Evolutionary conservation across 1,284 basidiomycete species (phyloP), one percentile per base, ranked within the genome.

Genomic region (Naganishia sp.): DNA sequence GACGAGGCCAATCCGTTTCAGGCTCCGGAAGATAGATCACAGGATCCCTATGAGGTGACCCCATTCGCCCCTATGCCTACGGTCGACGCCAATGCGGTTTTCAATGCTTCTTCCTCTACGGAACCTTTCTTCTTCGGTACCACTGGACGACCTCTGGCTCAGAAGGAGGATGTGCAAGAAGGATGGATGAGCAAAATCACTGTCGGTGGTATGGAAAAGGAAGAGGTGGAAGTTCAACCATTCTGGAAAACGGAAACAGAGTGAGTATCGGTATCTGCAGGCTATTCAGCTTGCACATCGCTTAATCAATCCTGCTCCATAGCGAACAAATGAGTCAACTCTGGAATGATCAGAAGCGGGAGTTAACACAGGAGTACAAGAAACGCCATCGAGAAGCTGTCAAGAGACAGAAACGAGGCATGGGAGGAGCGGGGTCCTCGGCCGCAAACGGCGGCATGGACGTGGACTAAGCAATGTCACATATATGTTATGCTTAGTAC

Each of bases 331-430:
- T 91, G 70, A 82, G 83, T 64, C 82, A 82, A 72, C 79, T 83
- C 50, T 94, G 91, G 91, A 88, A 91, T 74, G 84, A 81, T 31
- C 81, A 83, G 48, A 88, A 87, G 73, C 82, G 83, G 1, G 86
- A 87, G 64, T 78, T 92, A 75, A 93, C 91, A 55, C 82, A 80
- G 66, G 89, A 86, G 64, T 94, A 89, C 89, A 93, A 92, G 80
- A 85, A 86, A 72, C 79, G 88, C 45, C 86, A 86, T 77, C 84
- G 88, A 65, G 90, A 93, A 75, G 90, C 89, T n/a, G 84, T 83
- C 64, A 88, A 88, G 74, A 81, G 86, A 46, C 84, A 84, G 72
- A 83, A 84, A 70, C 80, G 88, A 59, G 82, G 84, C 71, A 82
- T 84, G 55, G 84, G 84, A 28, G 85, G 79, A 42, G 81, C 78